Evolutionary conservation across 139 green algal genomes (phyloP), one percentile per base, ranked within the genome.

Genomic region (Pseudopediastrum boryanum): DNA sequence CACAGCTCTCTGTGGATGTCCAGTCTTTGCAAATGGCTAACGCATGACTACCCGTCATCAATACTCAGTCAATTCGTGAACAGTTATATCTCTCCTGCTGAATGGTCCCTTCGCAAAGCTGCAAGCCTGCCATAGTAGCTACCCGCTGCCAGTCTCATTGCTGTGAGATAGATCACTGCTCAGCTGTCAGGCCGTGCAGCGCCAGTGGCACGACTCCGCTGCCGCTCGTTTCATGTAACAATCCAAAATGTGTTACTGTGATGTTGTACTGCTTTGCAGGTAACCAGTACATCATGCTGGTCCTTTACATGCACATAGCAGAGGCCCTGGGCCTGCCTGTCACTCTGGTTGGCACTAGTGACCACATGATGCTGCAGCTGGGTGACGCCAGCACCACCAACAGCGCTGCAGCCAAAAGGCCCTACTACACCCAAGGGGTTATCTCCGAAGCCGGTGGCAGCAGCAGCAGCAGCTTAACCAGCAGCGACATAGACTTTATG

Each of bases 301-400:
- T 70, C 56, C 25, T 69, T 12, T 78, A 78, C 54, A 27, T 78
- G 38, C 71, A 78, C 46, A 31, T 78, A 9, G 54, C 56, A 29
- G 59, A 27, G 19, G 54, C 36, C 1, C 25, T 78, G 41, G 71
- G 71, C n/a, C 54, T 78, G 36, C 38, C 71, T 4, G 68, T 39
- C 50, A 41, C 10, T 25, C 27, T 70, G 27, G 54, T 78, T 27
- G 71, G 39, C 31, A 61, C 36, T 35, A n/a, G 50, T 39, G 54
- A 70, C 31, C 71, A 59, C 39, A 58, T 56, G 4, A 27, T 78
- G 35, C 35, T 78, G 10, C 43, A 56, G 52, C 12, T 71, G 6
- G 71, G 71, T 2, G 25, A 78, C 19, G 54, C 71, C 46, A 56
- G 46, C 46, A 16, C 46, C 12, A 16, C 16, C 46, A 16, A 23